phyloP scores from a whole-genome alignment of 345 rosid species.

The Brassica napus region Da-Ae NC_063436.1:6865501-6866000 shows the following conservation, averaged over 20 bases:
- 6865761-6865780: slow-evolving; percentile 81
- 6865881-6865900: slow-evolving; percentile 89
- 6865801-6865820: slow-evolving; percentile 91
- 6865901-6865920: slow-evolving; percentile 70
- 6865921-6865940: neutral
- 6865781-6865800: slow-evolving; percentile 84
- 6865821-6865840: slow-evolving; percentile 72
- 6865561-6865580: slow-evolving; percentile 54
- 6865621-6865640: neutral
- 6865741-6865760: slow-evolving; percentile 9
- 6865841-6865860: slow-evolving; percentile 82
- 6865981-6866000: neutral
- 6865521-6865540: slow-evolving; percentile 80
- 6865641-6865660: neutral
- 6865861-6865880: slow-evolving; percentile 71
- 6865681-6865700: slow-evolving; percentile 15
- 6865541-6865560: slow-evolving; percentile 85
- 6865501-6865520: slow-evolving; percentile 64
- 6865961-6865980: neutral
- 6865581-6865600: slow-evolving; percentile 3
- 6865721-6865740: neutral
- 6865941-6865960: neutral
- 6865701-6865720: neutral
- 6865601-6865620: neutral
- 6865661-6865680: neutral